These are phyloP conservation scores for Neurospora intermedia DNA, from an alignment of 495 filamentous ascomycete genomes.

Conservation along the genomic window DNA sequence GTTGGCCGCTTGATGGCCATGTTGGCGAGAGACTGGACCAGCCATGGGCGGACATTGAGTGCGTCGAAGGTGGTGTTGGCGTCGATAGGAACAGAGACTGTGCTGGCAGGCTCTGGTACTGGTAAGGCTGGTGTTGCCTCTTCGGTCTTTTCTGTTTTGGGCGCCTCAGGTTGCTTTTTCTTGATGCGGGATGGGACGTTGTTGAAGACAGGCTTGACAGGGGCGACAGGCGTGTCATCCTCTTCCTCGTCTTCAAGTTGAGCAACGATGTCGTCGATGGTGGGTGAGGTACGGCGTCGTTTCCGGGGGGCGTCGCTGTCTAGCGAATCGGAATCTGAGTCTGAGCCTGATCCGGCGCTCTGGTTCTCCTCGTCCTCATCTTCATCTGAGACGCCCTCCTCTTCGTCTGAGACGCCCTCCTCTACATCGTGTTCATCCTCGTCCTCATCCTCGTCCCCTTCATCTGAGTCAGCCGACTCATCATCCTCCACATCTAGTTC, in stretches of 20 bases:
- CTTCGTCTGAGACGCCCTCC: background rate
- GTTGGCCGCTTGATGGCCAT: constrained; percentile 88
- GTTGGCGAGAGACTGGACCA: constrained; percentile 68
- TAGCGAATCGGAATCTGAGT: constrained; percentile 30
- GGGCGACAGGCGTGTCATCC: constrained; percentile 4
- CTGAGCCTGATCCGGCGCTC: background rate
- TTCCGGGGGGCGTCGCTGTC: constrained; percentile 38
- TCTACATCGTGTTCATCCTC: background rate
- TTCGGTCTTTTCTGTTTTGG: constrained; percentile 3
- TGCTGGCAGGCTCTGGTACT: constrained; percentile 3
- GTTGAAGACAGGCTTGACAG: constrained; percentile 20
- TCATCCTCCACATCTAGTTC: background rate
- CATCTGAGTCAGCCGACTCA: background rate
- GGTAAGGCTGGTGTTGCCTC: background rate
- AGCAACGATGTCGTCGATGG: background rate
- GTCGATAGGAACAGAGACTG: constrained; percentile 31
- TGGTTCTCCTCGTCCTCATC: constrained; percentile 1
- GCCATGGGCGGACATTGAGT: constrained; percentile 74
- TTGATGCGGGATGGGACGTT: constrained; percentile 41
- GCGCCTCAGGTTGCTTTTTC: constrained; percentile 11
- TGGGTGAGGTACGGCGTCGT: constrained; percentile 33
- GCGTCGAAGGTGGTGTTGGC: constrained; percentile 58
- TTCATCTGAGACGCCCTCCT: background rate
- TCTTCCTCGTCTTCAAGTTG: constrained; percentile 5
- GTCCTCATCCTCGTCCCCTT: background rate